Base-by-base conservation (phyloP, 2,329 filamentous ascomycete species). In the Alternaria alternata region DNA sequence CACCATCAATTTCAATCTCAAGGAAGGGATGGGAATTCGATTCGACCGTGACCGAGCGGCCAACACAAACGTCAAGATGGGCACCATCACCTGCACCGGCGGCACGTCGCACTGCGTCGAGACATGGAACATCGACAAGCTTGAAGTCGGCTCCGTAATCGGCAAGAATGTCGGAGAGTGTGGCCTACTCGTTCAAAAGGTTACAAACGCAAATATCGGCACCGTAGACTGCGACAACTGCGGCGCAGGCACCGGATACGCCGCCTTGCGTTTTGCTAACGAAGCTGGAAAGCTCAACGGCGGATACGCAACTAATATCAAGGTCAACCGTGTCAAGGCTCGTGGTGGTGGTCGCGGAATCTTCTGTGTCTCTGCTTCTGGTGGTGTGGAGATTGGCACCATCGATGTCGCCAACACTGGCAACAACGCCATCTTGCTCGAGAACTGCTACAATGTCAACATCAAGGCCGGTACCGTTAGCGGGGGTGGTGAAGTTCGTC, bases 111-210 rank as follows among this genome's bases (percentile, higher is more conserved):
- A 88, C 68, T 85, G 84, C 3, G 84, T 88, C 34, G 86, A 88
- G 75, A 85, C 83, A 0, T 87, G 85, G 84, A 87, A 87, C 71
- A 87, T 87, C 42, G 81, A 87, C 63, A 82, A 83, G 11, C 79
- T 88, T 3, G 78, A 72, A 1, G 84, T 88, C 66, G 80, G 81
- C 64, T 74, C 78, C 18, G 85, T 88, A 42, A 82, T 87, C 36
- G 86, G 85, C 1, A 77, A 78, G 8, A 76, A 87, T 59, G 82
- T 85, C 3, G 85, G 84, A 42, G 85, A 88, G 73, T 85, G 76
- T n/a, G 86, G 85, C 0, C 65, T 88, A n/a, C 78, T 88, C 16
- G 73, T 88, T 30, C 85, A 88, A 56, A 81, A 79, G 41, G 84
- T 84, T 0, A 81, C 75, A 5, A 86, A 87, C 59, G 85, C 83